phyloP scores from a whole-genome alignment of 257 asterid genomes.

The Lavandula angustifolia region DNA sequence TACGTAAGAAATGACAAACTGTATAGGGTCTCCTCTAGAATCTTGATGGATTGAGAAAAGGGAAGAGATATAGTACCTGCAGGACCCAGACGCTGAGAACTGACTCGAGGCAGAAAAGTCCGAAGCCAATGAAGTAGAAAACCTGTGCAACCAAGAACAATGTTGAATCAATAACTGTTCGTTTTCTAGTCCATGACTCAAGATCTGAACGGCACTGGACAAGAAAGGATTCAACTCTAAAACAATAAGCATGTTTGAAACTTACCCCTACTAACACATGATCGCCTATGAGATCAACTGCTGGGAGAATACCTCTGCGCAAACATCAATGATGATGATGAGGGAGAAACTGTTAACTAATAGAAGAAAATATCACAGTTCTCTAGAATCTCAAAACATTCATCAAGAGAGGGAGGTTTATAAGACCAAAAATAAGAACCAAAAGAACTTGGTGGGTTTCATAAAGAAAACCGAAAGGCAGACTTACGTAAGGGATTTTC shows the following conservation, averaged over 20 bases:
- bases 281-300: slow-evolving; percentile 78
- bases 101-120: slow-evolving; percentile 85
- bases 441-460: neutral
- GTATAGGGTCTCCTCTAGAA: neutral
- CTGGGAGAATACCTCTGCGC: slow-evolving; percentile 94
- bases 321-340: slow-evolving; percentile 26
- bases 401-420: neutral
- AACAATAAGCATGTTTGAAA: slow-evolving; percentile 3
- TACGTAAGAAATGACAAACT: neutral
- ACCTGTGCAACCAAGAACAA: slow-evolving; percentile 46
- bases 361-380: neutral
- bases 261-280: slow-evolving; percentile 89
- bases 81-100: slow-evolving; percentile 93
- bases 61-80: slow-evolving; percentile 53
- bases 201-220: neutral
- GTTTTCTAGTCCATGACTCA: neutral
- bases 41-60: neutral
- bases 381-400: neutral
- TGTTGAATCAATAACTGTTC: neutral
- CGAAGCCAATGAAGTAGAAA: slow-evolving; percentile 95
- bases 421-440: neutral
- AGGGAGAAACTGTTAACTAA: neutral
- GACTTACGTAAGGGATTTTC: slow-evolving; percentile 91
- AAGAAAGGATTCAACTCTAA: neutral
- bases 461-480: neutral